phyloP scores from a whole-genome alignment of 148 eudicot genomes.

The Rhododendron simsii region DNA sequence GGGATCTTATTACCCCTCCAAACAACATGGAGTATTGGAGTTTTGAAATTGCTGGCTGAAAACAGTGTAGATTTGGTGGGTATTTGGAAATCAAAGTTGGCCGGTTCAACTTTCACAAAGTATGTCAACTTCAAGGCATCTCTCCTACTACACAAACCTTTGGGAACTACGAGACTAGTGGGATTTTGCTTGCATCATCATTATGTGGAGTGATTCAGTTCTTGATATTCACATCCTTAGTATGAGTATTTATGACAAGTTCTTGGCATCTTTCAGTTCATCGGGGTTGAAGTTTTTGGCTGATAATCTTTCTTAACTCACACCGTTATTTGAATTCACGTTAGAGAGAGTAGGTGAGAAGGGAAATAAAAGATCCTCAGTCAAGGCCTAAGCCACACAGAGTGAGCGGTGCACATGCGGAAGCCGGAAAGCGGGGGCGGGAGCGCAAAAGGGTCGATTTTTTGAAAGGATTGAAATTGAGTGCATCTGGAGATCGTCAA shows the following conservation, averaged over 20 bases:
- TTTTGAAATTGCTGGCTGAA: neutral
- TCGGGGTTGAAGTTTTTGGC: too few relatives aligned
- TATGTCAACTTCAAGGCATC: neutral
- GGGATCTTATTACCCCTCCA: neutral
- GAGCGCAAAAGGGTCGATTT: neutral
- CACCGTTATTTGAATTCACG: neutral
- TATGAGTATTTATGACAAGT: neutral
- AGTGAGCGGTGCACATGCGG: neutral
- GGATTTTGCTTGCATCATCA: neutral
- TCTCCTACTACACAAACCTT: neutral
- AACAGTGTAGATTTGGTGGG: neutral
- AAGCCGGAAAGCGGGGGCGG: neutral
- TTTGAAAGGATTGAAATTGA: neutral
- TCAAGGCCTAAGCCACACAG: neutral
- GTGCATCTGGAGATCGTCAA: neutral
- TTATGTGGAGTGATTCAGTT: neutral
- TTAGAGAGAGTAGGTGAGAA: neutral
- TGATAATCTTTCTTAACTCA: neutral
- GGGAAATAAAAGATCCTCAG: too few relatives aligned
- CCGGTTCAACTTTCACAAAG: neutral
- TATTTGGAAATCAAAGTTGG: neutral
- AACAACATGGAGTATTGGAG: neutral
- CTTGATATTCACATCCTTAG: neutral
- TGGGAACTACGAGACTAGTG: neutral
- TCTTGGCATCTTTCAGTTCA: neutral